phyloP scores from a whole-genome alignment of 148 eudicot species.

The Euryodendron excelsum region DNA sequence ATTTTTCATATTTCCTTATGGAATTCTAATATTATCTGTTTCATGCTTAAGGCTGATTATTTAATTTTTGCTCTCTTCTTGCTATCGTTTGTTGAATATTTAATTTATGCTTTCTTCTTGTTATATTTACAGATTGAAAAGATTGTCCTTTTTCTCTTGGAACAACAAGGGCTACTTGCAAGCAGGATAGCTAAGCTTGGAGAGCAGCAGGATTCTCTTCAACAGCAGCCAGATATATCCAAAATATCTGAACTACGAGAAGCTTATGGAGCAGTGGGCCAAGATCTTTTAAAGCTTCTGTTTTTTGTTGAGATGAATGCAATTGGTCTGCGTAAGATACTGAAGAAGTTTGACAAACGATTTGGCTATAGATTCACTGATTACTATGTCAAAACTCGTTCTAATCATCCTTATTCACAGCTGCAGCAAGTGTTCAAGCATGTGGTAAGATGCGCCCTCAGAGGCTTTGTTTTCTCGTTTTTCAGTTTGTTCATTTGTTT shows the following conservation, averaged over 20 bases:
- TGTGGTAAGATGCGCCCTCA: slow-evolving; percentile 53
- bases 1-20: neutral
- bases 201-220: slow-evolving; percentile 56
- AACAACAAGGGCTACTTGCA: slow-evolving; percentile 89
- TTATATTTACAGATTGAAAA: slow-evolving; percentile 61
- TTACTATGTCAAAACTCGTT: slow-evolving; percentile 89
- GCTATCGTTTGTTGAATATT: neutral
- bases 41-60: neutral
- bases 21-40: neutral
- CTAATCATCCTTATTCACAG: slow-evolving; percentile 91
- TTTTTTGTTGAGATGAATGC: slow-evolving; percentile 84
- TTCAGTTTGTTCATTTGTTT: neutral
- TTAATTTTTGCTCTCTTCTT: neutral
- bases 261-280: slow-evolving; percentile 70
- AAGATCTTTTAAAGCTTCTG: slow-evolving; percentile 74
- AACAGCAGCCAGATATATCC: slow-evolving; percentile 55
- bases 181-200: slow-evolving; percentile 62
- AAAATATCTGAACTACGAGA: slow-evolving; percentile 61
- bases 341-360: slow-evolving; percentile 90
- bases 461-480: slow-evolving; percentile 1
- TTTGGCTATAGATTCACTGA: slow-evolving; percentile 77
- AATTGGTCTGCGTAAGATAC: slow-evolving; percentile 83
- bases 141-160: slow-evolving; percentile 77
- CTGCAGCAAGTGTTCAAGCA: slow-evolving; percentile 95
- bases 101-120: neutral